Percentiles rank a stretch among this genome's conserved stretches.
Evolutionary conservation across 495 filamentous ascomycete species (phyloP).

Genomic region (Hyaloscypha hepaticicola): DNA sequence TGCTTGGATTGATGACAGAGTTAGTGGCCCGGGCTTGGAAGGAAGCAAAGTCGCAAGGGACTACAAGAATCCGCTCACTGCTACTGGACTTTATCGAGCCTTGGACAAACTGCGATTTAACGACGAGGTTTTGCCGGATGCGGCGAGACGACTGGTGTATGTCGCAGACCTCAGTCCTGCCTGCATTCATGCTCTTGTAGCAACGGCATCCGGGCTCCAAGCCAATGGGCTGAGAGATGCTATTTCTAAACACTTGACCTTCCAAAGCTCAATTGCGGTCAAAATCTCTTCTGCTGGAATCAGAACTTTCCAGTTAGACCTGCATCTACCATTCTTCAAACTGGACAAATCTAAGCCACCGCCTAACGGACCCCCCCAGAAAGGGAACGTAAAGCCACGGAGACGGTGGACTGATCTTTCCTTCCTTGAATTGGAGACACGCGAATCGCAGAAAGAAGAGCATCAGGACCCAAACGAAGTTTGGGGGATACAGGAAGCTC

Average conservation of each 20-base stretch:
- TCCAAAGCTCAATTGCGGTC: slow-evolving; percentile 14
- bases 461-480: not conserved
- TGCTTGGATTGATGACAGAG: slow-evolving; percentile 7
- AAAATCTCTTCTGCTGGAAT: slow-evolving; percentile 5
- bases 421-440: slow-evolving; percentile 1
- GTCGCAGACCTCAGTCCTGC: slow-evolving; percentile 9
- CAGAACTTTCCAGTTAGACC: slow-evolving; percentile 8
- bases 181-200: slow-evolving; percentile 11
- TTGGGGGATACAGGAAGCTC: slow-evolving; percentile 14
- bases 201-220: slow-evolving; percentile 2
- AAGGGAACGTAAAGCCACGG: slow-evolving; percentile 4
- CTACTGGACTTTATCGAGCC: slow-evolving; percentile 14
- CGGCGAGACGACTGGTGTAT: slow-evolving; percentile 11
- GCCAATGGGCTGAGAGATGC: slow-evolving; percentile 7
- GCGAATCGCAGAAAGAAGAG: not conserved
- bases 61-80: slow-evolving; percentile 11
- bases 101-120: slow-evolving; percentile 11
- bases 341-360: slow-evolving; percentile 3
- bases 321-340: slow-evolving; percentile 9
- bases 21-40: not conserved
- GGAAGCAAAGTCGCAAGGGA: slow-evolving; percentile 1
- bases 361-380: not conserved
- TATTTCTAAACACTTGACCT: slow-evolving; percentile 7
- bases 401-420: slow-evolving; percentile 10
- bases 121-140: slow-evolving; percentile 8